Base-by-base conservation (phyloP, 2,329 filamentous ascomycete genomes). In the Rhinocladiella similis region DNA sequence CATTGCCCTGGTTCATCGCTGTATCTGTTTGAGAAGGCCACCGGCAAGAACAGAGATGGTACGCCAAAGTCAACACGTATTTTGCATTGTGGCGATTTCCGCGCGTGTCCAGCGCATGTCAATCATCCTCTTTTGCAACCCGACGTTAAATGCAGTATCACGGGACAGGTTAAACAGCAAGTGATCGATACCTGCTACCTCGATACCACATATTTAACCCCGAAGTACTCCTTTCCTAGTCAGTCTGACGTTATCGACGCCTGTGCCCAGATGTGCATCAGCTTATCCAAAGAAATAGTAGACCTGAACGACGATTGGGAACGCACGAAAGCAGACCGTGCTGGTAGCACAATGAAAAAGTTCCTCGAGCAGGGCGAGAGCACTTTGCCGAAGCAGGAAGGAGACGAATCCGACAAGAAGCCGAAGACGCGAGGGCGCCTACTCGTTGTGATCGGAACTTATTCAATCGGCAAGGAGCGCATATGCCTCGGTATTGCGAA, bases 401-500 rank as follows among this genome's bases (percentile, higher is more conserved):
- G 69, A 5, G 63, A 65, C 2, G 65, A 68, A 9, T 56, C 58
- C 7, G 47, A 63, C 66, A 56, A 62, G 59, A 66, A 62, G 22
- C 25, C 62, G 62, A 68, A 62, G 65, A 52, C 70, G 27, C 78
- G 79, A 45, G 86, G 89, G 46, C 86, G 91, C 3, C 80, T 99
- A 2, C 82, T 99, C 0, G 90, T 99, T 4, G 84, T 99, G 5
- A 95, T 96, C 59, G 94, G 94, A 43, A 99, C 94, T 0, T 99
- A 99, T 74, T 95, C 89, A 65, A 99, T 99, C 67, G 94, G 94
- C 68, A 99, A 99, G 74, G 94, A 99, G 72, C 88, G 92, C 39
- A 92, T 99, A 63, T 97, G 93, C 70, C 80, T 96, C 29, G 92
- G 91, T 42, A 96, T 99, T 62, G 94, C 94, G 3, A 84, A 87